A percentile compares a stretch with the other conserved stretches of the same genome.
These are phyloP conservation scores for Udeniomyces megalosporus DNA, from an alignment of 768 basidiomycete genomes.

Conservation along the genomic window DNA sequence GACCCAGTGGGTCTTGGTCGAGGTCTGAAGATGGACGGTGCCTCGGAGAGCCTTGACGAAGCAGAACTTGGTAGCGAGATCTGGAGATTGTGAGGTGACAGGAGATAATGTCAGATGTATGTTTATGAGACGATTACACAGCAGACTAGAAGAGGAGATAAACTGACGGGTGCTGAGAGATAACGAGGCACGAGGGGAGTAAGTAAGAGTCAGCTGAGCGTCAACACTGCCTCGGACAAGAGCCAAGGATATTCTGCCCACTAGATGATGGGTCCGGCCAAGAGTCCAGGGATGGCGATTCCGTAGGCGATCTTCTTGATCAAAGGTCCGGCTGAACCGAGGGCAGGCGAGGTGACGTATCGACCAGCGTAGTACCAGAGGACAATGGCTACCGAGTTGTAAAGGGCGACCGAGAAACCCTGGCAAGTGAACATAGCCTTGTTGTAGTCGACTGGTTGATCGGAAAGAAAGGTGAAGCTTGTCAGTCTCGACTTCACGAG, in stretches of 20 bases:
- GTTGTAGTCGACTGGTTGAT: conserved; percentile 24
- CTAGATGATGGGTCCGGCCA: conserved; percentile 17
- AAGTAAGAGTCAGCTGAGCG: not conserved
- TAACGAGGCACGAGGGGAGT: not conserved
- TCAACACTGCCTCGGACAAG: not conserved
- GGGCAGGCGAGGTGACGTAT: conserved; percentile 23
- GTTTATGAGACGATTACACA: too few relatives aligned
- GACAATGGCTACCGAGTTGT: conserved; percentile 11
- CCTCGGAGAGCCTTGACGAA: conserved; percentile 20
- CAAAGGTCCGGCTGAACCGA: conserved; percentile 23
- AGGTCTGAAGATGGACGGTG: conserved; percentile 17
- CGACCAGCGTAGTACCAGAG: conserved; percentile 13
- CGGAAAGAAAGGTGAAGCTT: not conserved
- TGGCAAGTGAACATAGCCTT: conserved; percentile 24
- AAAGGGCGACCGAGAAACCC: conserved; percentile 20
- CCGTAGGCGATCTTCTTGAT: conserved; percentile 23
- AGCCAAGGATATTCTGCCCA: not conserved
- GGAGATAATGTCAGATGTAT: not conserved
- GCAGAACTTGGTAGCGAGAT: conserved; percentile 20
- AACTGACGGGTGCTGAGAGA: not conserved
- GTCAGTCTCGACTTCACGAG: too few relatives aligned
- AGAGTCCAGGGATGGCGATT: conserved; percentile 20
- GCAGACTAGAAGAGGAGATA: too few relatives aligned
- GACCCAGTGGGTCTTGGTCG: conserved; percentile 18
- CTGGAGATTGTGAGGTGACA: too few relatives aligned